Evolutionary conservation across 2,329 filamentous ascomycete species (phyloP).

Genomic region (Ascochyta pisi): DNA sequence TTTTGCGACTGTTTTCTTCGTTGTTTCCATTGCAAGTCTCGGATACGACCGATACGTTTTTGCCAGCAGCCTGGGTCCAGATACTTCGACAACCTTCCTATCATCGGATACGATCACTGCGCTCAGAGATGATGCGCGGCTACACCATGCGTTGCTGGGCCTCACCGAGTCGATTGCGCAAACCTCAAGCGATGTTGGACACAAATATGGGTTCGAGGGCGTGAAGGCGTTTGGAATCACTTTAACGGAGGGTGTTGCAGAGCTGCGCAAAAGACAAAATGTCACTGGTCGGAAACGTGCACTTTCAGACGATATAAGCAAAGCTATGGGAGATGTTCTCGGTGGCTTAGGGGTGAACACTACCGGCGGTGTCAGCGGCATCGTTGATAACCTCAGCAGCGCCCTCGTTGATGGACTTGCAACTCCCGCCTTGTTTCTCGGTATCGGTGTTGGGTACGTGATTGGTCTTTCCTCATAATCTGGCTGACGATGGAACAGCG

Average conservation of each 20-base stretch:
- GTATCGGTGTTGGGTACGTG: slow-evolving; percentile 39
- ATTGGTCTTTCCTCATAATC: not conserved
- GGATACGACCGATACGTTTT: slow-evolving; percentile 23
- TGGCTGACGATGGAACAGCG: slow-evolving; percentile 24
- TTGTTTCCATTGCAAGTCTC: slow-evolving; percentile 23
- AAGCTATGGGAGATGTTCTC: slow-evolving; percentile 12
- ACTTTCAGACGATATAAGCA: slow-evolving; percentile 19
- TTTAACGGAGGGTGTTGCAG: slow-evolving; percentile 24
- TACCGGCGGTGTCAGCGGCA: slow-evolving; percentile 21
- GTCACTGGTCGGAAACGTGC: slow-evolving; percentile 11
- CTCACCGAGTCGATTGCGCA: slow-evolving; percentile 32
- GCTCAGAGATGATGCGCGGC: slow-evolving; percentile 29
- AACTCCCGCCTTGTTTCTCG: slow-evolving; percentile 39
- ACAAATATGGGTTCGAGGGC: slow-evolving; percentile 15
- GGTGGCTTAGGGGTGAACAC: slow-evolving; percentile 12
- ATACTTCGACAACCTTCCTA: slow-evolving; percentile 22
- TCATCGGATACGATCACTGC: slow-evolving; percentile 33
- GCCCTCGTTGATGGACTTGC: slow-evolving; percentile 23
- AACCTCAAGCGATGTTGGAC: slow-evolving; percentile 29
- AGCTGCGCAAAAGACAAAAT: slow-evolving; percentile 15
- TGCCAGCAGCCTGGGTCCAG: not conserved
- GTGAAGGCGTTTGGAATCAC: slow-evolving; percentile 27
- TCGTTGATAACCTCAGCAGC: slow-evolving; percentile 22
- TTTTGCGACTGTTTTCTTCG: slow-evolving; percentile 22
- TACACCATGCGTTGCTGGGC: slow-evolving; percentile 31